Evolutionary conservation across 1,284 basidiomycete genomes (phyloP).

Genomic region (Ceratobasidium papillatum): DNA sequence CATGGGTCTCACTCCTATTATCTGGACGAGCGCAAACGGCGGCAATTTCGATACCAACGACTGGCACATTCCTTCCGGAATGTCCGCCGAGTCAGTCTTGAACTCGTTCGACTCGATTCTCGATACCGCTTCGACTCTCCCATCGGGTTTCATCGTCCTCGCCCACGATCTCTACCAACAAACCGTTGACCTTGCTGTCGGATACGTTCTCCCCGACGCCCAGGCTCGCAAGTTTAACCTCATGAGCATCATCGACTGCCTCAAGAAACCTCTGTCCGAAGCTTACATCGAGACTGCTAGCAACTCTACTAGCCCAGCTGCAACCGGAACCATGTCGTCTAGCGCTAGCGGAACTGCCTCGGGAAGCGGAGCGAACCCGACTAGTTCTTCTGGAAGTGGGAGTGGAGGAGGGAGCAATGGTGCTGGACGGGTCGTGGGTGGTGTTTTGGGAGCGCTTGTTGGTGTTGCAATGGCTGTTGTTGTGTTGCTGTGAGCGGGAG

Average conservation of each 20-base stretch:
- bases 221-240: conserved; percentile 42
- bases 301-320: conserved; percentile 41
- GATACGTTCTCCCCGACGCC: conserved; percentile 45
- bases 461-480: conserved; percentile 30
- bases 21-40: conserved; percentile 51
- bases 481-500: conserved; percentile 34
- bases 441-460: conserved; percentile 22
- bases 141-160: conserved; percentile 45
- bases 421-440: not conserved
- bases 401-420: not conserved
- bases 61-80: conserved; percentile 45
- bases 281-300: conserved; percentile 45
- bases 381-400: not conserved
- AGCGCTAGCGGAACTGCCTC: not conserved
- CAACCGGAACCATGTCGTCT: conserved; percentile 5
- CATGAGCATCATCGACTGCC: conserved; percentile 44
- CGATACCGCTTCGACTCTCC: conserved; percentile 36
- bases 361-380: not conserved
- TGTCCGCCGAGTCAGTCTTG: conserved; percentile 36
- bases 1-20: conserved; percentile 53
- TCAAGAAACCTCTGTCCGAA: conserved; percentile 44
- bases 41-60: conserved; percentile 47
- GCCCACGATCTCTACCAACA: conserved; percentile 47
- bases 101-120: conserved; percentile 43
- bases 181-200: conserved; percentile 47